These are phyloP conservation scores for Elaeagnus macrophylla DNA, from an alignment of 306 rosid genomes.

Conservation along the genomic window DNA sequence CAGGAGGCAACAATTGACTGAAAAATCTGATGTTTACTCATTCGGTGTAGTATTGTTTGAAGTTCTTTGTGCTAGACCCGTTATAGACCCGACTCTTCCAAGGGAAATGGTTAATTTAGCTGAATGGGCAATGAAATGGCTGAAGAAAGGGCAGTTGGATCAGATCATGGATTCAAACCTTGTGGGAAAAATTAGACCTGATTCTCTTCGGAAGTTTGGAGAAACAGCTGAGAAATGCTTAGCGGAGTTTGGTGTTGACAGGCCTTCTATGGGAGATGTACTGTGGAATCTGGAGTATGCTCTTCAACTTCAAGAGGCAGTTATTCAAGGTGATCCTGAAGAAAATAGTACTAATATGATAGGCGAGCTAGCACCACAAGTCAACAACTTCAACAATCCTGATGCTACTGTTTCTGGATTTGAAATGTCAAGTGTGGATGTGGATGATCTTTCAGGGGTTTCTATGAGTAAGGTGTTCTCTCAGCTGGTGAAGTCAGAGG, in stretches of 20 bases:
- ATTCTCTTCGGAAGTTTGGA: conserved; percentile 73
- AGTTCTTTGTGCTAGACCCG: conserved; percentile 81
- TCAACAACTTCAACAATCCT: conserved; percentile 43
- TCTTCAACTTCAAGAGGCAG: conserved; percentile 76
- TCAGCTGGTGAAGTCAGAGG: conserved; percentile 76
- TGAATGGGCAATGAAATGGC: conserved; percentile 94
- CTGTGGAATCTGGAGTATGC: conserved; percentile 82
- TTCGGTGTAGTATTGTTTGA: conserved; percentile 85
- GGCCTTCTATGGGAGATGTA: conserved; percentile 92
- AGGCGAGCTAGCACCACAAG: conserved; percentile 67
- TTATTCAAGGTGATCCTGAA: conserved; percentile 52
- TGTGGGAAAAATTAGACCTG: conserved; percentile 55
- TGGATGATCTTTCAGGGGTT: conserved; percentile 74
- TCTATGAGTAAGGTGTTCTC: conserved; percentile 89
- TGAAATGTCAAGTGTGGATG: conserved; percentile 26
- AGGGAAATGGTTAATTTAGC: conserved; percentile 87
- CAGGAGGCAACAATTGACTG: conserved; percentile 77
- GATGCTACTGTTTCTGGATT: conserved; percentile 38
- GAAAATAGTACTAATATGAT: conserved; percentile 82
- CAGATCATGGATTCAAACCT: conserved; percentile 65
- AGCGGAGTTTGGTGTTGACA: conserved; percentile 71
- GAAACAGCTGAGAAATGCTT: conserved; percentile 90
- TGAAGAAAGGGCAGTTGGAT: conserved; percentile 66
- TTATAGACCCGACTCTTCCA: conserved; percentile 75
- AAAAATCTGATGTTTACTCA: conserved; percentile 81